These are phyloP conservation scores for Cercospora zeae-maydis DNA, from an alignment of 2,329 filamentous ascomycete genomes.

Conservation along the genomic window DNA sequence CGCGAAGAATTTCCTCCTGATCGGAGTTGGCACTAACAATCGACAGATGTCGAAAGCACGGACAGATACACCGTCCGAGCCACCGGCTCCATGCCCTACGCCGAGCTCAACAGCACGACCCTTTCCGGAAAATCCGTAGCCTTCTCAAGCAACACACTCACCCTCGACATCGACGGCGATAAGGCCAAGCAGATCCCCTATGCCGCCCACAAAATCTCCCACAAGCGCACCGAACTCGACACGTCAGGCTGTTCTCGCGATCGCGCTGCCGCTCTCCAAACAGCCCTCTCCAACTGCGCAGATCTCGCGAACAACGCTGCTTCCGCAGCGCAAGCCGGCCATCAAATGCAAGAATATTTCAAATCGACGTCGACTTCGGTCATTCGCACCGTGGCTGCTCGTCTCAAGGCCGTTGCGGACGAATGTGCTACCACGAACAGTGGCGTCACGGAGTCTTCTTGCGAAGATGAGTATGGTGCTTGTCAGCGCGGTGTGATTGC, in stretches of 20 bases:
- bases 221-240: constrained; percentile 53
- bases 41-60: constrained; percentile 43
- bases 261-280: constrained; percentile 45
- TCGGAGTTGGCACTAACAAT: background rate
- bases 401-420: constrained; percentile 51
- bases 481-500: constrained; percentile 56
- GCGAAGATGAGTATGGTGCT: constrained; percentile 54
- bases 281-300: constrained; percentile 54
- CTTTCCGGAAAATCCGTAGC: constrained; percentile 52
- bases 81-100: constrained; percentile 55
- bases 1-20: too few species aligned
- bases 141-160: constrained; percentile 59
- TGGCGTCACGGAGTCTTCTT: constrained; percentile 55
- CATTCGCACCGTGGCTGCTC: constrained; percentile 50
- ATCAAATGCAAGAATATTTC: constrained; percentile 60
- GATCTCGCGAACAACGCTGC: constrained; percentile 54
- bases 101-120: constrained; percentile 50
- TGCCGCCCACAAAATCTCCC: constrained; percentile 31
- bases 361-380: constrained; percentile 51
- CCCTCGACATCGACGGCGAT: constrained; percentile 53
- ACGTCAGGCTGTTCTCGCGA: constrained; percentile 52
- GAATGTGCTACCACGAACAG: constrained; percentile 54
- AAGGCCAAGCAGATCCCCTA: constrained; percentile 16
- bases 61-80: constrained; percentile 57
- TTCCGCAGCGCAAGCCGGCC: constrained; percentile 49